phyloP scores from a whole-genome alignment of 2,329 filamentous ascomycete genomes.

The Colletotrichum trifolii region DNA sequence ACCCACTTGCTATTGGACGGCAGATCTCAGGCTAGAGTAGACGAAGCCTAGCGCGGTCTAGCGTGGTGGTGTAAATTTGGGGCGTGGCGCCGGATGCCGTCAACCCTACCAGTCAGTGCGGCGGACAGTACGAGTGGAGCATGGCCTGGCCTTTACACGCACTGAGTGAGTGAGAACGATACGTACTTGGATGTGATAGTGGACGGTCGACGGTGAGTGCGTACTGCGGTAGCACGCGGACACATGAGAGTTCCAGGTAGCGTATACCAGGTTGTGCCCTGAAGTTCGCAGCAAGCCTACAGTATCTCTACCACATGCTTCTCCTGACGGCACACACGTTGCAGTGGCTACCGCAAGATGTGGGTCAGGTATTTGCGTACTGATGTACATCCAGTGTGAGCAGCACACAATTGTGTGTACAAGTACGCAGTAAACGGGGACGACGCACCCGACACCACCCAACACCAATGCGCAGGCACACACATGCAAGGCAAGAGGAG shows the following conservation, averaged over 20 bases:
- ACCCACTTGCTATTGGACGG: conserved; percentile 34
- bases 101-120: conserved; percentile 34
- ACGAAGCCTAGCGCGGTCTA: conserved; percentile 27
- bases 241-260: conserved; percentile 8
- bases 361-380: too few species aligned
- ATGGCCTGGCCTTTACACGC: conserved; percentile 14
- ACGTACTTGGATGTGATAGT: background rate
- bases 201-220: conserved; percentile 10
- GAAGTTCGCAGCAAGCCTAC: too few species aligned
- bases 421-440: too few species aligned
- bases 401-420: too few species aligned
- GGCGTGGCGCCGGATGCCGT: conserved; percentile 36
- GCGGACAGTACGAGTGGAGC: conserved; percentile 27
- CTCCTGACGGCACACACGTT: too few species aligned
- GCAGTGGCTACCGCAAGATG: too few species aligned
- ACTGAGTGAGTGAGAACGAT: conserved; percentile 17
- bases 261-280: conserved; percentile 11
- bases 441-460: too few species aligned
- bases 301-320: too few species aligned
- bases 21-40: conserved; percentile 26
- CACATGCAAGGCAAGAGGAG: too few species aligned
- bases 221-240: background rate
- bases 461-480: too few species aligned
- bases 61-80: conserved; percentile 35
- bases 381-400: too few species aligned